phyloP scores from a whole-genome alignment of 257 asterid genomes.

The Lycium barbarum region DNA sequence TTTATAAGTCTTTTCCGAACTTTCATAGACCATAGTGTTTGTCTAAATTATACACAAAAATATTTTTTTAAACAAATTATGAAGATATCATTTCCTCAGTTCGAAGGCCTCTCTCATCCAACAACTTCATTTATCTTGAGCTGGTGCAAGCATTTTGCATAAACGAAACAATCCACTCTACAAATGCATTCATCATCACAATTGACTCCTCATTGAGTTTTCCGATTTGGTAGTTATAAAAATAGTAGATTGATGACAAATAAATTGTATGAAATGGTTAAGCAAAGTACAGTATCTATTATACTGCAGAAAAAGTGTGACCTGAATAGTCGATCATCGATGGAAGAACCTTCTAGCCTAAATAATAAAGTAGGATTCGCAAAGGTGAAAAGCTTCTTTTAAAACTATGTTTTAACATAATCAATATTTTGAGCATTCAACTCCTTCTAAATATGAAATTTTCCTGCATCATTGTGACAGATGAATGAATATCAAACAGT shows the following conservation, averaged over 20 bases:
- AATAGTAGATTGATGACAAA: neutral
- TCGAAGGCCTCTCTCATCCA: too few species aligned
- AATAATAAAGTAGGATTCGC: neutral
- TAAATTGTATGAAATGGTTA: neutral
- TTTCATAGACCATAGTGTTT: too few species aligned
- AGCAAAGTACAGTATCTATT: neutral
- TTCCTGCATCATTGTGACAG: neutral
- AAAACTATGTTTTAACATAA: neutral
- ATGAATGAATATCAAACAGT: neutral
- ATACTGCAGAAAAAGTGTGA: neutral
- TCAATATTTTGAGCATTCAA: neutral
- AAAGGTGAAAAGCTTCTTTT: neutral
- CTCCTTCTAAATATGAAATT: neutral
- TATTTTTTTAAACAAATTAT: too few species aligned
- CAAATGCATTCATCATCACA: too few species aligned
- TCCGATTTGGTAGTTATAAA: neutral
- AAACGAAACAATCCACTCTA: too few species aligned
- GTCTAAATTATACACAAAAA: too few species aligned
- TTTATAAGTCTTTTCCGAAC: too few species aligned
- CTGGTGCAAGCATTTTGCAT: too few species aligned
- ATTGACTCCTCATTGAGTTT: neutral
- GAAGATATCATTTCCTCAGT: too few species aligned
- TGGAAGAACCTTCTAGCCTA: neutral
- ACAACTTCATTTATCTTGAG: too few species aligned
- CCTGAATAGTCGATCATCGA: neutral